A percentile compares a stretch with the other conserved stretches of the same genome.
Evolutionary conservation across 495 filamentous ascomycete genomes (phyloP).

Genomic region (Neohortaea acidophila): DNA sequence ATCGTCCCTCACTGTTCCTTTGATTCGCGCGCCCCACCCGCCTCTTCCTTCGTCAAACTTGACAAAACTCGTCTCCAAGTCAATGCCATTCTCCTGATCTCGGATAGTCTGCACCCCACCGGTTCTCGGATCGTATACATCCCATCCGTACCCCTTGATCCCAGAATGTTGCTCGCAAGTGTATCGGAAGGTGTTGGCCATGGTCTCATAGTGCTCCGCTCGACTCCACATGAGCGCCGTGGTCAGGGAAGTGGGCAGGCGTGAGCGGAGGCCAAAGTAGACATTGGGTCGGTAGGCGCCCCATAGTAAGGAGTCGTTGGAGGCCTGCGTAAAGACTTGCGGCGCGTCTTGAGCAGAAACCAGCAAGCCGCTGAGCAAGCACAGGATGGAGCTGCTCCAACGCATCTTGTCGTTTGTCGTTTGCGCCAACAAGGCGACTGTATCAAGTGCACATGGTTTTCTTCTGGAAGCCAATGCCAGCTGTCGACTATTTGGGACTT

Average conservation of each 20-base stretch:
- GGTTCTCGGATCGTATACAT: conserved; percentile 76
- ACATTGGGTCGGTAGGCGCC: conserved; percentile 90
- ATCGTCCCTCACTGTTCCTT: conserved; percentile 62
- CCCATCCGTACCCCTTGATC: conserved; percentile 95
- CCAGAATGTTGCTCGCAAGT: conserved; percentile 92
- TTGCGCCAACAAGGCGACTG: not conserved
- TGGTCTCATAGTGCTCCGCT: conserved; percentile 61
- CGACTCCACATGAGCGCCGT: conserved; percentile 81
- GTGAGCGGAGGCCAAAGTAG: conserved; percentile 85
- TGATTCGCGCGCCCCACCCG: conserved; percentile 79
- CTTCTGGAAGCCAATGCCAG: no score
- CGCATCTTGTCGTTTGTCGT: conserved; percentile 1
- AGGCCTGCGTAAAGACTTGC: conserved; percentile 6
- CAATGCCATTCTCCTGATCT: conserved; percentile 71
- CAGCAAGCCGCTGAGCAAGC: not conserved
- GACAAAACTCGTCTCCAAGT: conserved; percentile 82
- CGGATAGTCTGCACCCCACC: conserved; percentile 83
- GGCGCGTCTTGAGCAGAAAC: not conserved
- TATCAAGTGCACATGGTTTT: not conserved
- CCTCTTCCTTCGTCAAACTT: conserved; percentile 82
- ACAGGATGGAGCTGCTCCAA: conserved; percentile 2
- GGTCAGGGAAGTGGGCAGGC: conserved; percentile 71
- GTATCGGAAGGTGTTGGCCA: conserved; percentile 73
- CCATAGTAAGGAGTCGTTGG: conserved; percentile 52
- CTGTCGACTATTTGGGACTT: no score